Evolutionary conservation across 2,329 filamentous ascomycete genomes (phyloP).

Genomic region (Penicillium sp.): DNA sequence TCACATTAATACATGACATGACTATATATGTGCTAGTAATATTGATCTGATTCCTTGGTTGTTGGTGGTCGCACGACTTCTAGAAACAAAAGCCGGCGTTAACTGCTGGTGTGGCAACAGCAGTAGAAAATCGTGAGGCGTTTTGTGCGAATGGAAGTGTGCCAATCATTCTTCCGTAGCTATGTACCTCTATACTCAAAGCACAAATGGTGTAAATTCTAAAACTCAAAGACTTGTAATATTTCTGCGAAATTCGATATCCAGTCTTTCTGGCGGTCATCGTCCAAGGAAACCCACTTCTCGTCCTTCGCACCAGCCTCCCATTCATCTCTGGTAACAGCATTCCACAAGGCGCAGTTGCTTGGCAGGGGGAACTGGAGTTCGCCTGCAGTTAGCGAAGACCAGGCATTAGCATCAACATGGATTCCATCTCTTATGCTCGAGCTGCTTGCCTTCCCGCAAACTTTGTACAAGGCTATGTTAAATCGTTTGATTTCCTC

Average conservation of each 20-base stretch:
- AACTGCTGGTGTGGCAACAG: too few relatives aligned
- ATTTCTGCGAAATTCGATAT: slow-evolving; percentile 8
- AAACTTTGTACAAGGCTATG: slow-evolving; percentile 22
- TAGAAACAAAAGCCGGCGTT: too few relatives aligned
- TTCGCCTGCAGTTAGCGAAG: slow-evolving; percentile 9
- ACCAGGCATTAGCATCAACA: neutral
- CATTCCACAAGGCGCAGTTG: slow-evolving; percentile 13
- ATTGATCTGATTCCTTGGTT: too few relatives aligned
- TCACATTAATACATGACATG: neutral
- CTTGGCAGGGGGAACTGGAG: slow-evolving; percentile 17
- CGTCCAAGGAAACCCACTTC: neutral
- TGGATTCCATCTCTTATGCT: neutral
- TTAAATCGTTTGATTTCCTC: slow-evolving; percentile 28
- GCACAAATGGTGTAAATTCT: neutral
- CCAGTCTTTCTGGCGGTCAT: slow-evolving; percentile 6
- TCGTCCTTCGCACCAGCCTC: neutral
- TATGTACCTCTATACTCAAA: neutral
- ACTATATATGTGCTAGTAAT: neutral
- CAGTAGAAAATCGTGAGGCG: too few relatives aligned
- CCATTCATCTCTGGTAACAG: slow-evolving; percentile 8
- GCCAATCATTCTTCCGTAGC: too few relatives aligned
- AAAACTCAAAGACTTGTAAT: neutral
- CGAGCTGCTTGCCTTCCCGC: slow-evolving; percentile 2
- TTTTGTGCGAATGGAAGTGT: too few relatives aligned
- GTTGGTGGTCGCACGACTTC: too few relatives aligned